Base-by-base conservation (phyloP, 2,329 filamentous ascomycete species). In the Hypoxylon sp. region DNA sequence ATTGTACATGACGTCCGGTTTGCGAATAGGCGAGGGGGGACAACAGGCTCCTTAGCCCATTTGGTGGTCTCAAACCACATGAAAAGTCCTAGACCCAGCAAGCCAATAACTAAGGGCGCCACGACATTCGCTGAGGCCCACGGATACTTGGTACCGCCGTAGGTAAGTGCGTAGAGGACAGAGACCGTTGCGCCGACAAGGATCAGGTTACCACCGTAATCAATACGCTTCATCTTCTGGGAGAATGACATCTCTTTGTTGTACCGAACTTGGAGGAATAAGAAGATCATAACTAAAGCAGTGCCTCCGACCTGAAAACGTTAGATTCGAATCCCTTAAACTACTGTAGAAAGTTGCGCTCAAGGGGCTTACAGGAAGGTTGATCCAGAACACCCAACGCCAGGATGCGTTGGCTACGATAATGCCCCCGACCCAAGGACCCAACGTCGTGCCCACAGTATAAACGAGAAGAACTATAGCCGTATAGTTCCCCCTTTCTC, bases 11-110 rank as follows among this genome's bases (percentile, higher is more conserved):
- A 76, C 0, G 83, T 85, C 1, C 80, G 78, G 67, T 83, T 84
- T 0, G 68, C 71, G 73, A 86, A 85, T 7, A 86, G 74, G 6
- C 76, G 74, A 0, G 78, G 75, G 0, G 84, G 83, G 61, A 86
- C 81, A 14, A 81, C 79, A 0, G 78, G 74, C 51, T 81, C 75
- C 2, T 27, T 20, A 50, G 62, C 3, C 35, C 30, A 25, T 11
- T 20, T 8, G 10, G n/a, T 44, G 11, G 17, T 46, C 50, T 42
- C 37, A 25, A 35, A 35, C 33, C 17, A n/a, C 51, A 30, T 56
- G 20, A 70, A 54, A 1, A 73, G 50, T 10, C 68, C 54, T 0
- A 74, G 17, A 1, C 68, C 66, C 2, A 62, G 30, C 1, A 72
- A 22, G 1, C 72, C 66, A 1, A 72, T 22, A 2, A 74, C 27